These are phyloP conservation scores for Neostapfia colusana DNA, from an alignment of 176 grass and related monocot genomes.

Conservation along the genomic window DNA sequence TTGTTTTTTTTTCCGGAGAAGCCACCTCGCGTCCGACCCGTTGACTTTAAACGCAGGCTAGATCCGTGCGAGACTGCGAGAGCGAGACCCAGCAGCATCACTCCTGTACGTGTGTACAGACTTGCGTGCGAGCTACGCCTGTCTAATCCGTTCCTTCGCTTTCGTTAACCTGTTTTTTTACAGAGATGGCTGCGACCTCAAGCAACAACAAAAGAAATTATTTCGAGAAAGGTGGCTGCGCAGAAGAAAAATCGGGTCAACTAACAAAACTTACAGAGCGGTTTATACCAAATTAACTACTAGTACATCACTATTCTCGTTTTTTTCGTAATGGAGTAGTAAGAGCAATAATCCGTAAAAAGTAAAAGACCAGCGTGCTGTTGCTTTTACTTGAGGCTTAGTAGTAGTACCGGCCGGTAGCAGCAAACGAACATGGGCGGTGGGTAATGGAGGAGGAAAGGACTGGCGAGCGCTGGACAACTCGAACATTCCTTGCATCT, in stretches of 20 bases:
- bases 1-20: slow-evolving; percentile 18
- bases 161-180: not conserved
- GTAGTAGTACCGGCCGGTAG: too few relatives aligned
- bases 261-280: too few relatives aligned
- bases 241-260: not conserved
- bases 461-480: slow-evolving; percentile 35
- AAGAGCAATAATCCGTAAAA: too few relatives aligned
- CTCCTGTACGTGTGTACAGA: not conserved
- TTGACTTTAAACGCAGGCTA: not conserved
- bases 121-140: not conserved
- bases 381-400: too few relatives aligned
- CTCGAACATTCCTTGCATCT: slow-evolving; percentile 46
- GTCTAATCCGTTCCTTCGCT: not conserved
- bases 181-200: not conserved
- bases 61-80: not conserved
- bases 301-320: too few relatives aligned
- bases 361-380: too few relatives aligned
- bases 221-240: not conserved
- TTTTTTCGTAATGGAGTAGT: too few relatives aligned
- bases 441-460: too few relatives aligned
- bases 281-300: too few relatives aligned
- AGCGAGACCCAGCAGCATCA: too few relatives aligned
- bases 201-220: not conserved
- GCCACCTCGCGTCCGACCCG: not conserved
- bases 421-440: too few relatives aligned